These are phyloP conservation scores for Oryza longistaminata DNA, from an alignment of 176 grass and related monocot genomes.

Conservation along the genomic window DNA sequence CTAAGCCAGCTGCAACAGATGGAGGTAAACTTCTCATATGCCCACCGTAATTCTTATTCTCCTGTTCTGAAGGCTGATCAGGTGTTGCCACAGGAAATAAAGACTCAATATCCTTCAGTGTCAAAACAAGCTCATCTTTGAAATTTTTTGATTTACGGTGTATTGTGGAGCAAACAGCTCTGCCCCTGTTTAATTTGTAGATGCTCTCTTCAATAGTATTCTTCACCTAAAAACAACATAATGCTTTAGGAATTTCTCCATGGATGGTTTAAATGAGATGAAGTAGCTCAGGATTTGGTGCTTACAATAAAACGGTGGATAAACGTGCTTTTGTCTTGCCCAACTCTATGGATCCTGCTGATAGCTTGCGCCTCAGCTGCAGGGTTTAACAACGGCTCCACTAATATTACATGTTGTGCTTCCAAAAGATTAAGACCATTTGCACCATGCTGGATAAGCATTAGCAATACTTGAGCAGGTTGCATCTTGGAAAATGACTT, in stretches of 20 bases:
- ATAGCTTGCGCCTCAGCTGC: conserved; percentile 90
- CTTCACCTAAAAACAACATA: conserved; percentile 63
- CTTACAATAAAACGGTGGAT: conserved; percentile 90
- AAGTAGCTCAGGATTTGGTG: neutral
- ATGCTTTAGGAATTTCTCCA: neutral
- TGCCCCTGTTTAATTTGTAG: conserved; percentile 72
- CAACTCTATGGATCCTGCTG: conserved; percentile 87
- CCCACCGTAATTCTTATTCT: conserved; percentile 29
- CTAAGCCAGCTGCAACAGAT: conserved; percentile 75
- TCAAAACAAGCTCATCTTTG: conserved; percentile 79
- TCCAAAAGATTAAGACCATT: conserved; percentile 98
- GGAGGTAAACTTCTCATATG: conserved; percentile 74
- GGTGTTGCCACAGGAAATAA: conserved; percentile 58
- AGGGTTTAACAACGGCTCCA: conserved; percentile 88
- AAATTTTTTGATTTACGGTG: conserved; percentile 66
- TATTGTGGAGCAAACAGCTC: conserved; percentile 61
- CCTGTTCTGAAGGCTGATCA: conserved; percentile 46
- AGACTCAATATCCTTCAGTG: conserved; percentile 74
- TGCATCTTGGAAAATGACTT: conserved; percentile 26
- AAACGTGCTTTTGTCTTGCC: conserved; percentile 92
- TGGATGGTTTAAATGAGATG: neutral
- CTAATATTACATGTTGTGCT: conserved; percentile 89
- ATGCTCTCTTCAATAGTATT: conserved; percentile 93
- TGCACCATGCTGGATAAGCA: conserved; percentile 89
- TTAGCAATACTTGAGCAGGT: conserved; percentile 76